Percentiles rank a stretch among this genome's conserved stretches.
phyloP scores from a whole-genome alignment of 139 green algal genomes.

The Raphidocelis subcapitata region DNA sequence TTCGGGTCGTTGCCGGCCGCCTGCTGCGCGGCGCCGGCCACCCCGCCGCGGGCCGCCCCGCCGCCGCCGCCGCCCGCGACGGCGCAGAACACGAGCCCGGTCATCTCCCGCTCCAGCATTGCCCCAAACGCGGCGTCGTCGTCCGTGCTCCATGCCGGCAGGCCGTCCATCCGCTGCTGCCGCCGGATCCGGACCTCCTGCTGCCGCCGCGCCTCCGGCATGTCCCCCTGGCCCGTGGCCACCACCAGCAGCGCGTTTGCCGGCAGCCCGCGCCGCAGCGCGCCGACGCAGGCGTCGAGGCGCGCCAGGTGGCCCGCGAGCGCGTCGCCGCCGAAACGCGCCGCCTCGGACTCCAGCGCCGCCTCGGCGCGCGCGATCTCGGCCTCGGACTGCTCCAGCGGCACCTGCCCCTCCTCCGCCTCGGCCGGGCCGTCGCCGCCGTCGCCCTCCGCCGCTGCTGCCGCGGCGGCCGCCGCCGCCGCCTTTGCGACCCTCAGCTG shows the following conservation, averaged over 20 bases:
- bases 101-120: conserved; percentile 16
- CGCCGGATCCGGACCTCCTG: conserved; percentile 55
- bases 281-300: conserved; percentile 41
- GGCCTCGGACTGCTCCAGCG: conserved; percentile 1
- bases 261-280: conserved; percentile 45
- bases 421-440: not conserved
- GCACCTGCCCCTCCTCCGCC: not conserved
- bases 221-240: conserved; percentile 63
- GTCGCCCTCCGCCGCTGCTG: not conserved
- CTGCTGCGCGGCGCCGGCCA: too few species aligned
- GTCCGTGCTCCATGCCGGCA: conserved; percentile 42
- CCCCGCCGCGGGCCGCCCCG: too few species aligned
- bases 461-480: conserved; percentile 5
- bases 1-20: too few species aligned
- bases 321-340: not conserved
- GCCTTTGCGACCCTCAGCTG: conserved; percentile 12
- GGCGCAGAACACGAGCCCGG: conserved; percentile 42
- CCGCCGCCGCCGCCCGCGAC: too few species aligned
- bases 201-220: conserved; percentile 34
- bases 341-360: not conserved
- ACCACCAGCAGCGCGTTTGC: conserved; percentile 62
- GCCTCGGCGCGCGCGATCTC: too few species aligned
- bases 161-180: conserved; percentile 32
- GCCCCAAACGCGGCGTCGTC: conserved; percentile 40
- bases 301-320: conserved; percentile 25